Base-by-base conservation (phyloP, 495 filamentous ascomycete species). In the Lepraria neglecta region DNA sequence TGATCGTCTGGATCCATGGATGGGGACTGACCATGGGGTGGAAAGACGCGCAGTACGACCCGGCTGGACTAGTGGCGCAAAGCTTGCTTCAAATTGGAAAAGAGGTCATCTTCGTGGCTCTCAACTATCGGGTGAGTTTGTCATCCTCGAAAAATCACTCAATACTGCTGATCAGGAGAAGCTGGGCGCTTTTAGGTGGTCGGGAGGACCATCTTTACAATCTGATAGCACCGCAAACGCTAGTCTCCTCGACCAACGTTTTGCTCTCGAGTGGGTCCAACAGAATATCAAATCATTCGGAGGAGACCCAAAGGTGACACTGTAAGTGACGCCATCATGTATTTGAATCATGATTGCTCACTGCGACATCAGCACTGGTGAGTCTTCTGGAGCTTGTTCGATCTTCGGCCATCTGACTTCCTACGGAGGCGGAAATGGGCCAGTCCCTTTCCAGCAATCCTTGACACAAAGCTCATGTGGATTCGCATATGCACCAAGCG, bases 261-360 rank as follows among this genome's bases (percentile, higher is more conserved):
- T 85, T n/a, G 83, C 81, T 0, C 68, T 87, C 40, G 77, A 83
- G 27, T 87, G 84, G 84, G 69, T 86, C 5, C 72, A 79, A 43
- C 79, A 82, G 46, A 81, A 84, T 46, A 84, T 85, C 56, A 74
- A 60, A 3, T 71, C 73, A 7, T 84, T 85, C 65, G 76, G 80
- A 10, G 80, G 83, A 1, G 53, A 56, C 19, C 46, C 3, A 50
- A 24, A 24, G 24, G 24, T 24, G 24, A 24, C 24, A 24, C 24
- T 24, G 24, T 24, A 24, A 24, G 24, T 24, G 24, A 24, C 24
- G 24, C 24, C 24, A 24, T 24, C 24, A 24, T 24, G 24, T 24
- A 2, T 24, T 24, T 24, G 24, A 2, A 24, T 24, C 2, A 24
- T 24, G 24, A 24, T 24, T 24, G 24, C 24, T 24, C 24, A 24